Evolutionary conservation across 176 grass and related monocot species (phyloP), one percentile per base, ranked within the genome.

Genomic region (Paspalum vaginatum): DNA sequence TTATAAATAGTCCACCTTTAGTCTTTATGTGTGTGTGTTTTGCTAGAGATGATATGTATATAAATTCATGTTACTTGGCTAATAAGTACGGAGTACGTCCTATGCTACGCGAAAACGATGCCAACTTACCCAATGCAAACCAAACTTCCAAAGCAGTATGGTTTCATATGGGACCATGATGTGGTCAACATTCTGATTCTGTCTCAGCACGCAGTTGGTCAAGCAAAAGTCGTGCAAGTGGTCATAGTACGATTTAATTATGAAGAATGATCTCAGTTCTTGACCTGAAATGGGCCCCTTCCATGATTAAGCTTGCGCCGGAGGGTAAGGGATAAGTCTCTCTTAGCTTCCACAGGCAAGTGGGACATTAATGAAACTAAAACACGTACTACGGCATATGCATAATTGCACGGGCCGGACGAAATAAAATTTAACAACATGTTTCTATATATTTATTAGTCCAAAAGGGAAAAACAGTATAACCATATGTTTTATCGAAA

Each of bases 201-300:
- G 16, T 53, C 14, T n/a, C 75, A 44, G 16, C 21, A 26, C 43
- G 12, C 49, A 66, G 61, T 72, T 78, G 5, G 83, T 81, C 85
- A 87, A 76, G 40, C 4, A 44, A 44, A 87, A 69, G 78, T 75
- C 85, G 5, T 44, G 15, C 71, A 87, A 53, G 62, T 69, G 12
- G 57, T 3, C 45, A 64, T 64, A 15, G 18, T 42, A n/a, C 1
- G 32, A 32, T 32, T 32, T 2, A 2, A 32, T 24, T 37, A 16
- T 11, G 12, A 65, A 37, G 37, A 72, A 18, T 55, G 65, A 64
- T 51, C 50, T 74, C 11, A 1, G 39, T 14, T 74, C 10, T 66
- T 20, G 70, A 60, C 70, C 51, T 61, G 7, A 57, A 48, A 37
- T n/a, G 41, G 9, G 4, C 71, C 0, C 58, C 7, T 15, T 58